Base-by-base conservation (phyloP, 2,329 filamentous ascomycete species). In the Colletotrichum abscissum region DNA sequence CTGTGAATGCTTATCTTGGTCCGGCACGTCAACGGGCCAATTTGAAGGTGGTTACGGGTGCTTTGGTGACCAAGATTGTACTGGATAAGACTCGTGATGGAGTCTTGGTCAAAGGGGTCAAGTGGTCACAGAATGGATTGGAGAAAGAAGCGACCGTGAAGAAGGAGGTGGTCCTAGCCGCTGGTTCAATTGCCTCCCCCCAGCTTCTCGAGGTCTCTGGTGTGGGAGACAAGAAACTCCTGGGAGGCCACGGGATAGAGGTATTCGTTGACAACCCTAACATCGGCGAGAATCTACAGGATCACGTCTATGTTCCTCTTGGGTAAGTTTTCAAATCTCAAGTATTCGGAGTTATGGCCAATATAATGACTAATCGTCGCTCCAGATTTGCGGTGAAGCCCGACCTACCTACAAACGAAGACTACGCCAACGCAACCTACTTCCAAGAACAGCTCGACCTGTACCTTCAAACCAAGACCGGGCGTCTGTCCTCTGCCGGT, bases 171-270 rank as follows among this genome's bases (percentile, higher is more conserved):
- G 86, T 93, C 49, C 79, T 93, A 2, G 87, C 87, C 5, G 90
- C 89, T 0, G 91, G 91, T 0, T 87, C 85, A 33, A 82, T 89
- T 54, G 86, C 87, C 77, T 90, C 88, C 11, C 91, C 87, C 5
- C 89, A 88, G 79, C 82, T 90, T 19, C 85, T 89, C n/a, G 90
- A 92, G 75, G 81, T 92, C 2, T 92, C 89, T 0, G 91, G 91
- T 0, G 85, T 93, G 52, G 91, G 91, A 4, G 82, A 84, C 58
- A 76, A 75, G 46, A 67, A 59, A 0, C 76, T 84, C 6, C 76
- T 87, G 0, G 73, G 78, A 14, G 76, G 79, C 63, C 76, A 79
- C 6, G 78, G 76, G 4, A 78, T 83, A 11, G 63, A 78, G 1
- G 74, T 81, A 0, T 59, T 84, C 2, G 77, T 82, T 8, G 77